Percentiles rank a stretch among this genome's conserved stretches.
Evolutionary conservation across 2,329 filamentous ascomycete genomes (phyloP).

Genomic region (Colletotrichum filicis): DNA sequence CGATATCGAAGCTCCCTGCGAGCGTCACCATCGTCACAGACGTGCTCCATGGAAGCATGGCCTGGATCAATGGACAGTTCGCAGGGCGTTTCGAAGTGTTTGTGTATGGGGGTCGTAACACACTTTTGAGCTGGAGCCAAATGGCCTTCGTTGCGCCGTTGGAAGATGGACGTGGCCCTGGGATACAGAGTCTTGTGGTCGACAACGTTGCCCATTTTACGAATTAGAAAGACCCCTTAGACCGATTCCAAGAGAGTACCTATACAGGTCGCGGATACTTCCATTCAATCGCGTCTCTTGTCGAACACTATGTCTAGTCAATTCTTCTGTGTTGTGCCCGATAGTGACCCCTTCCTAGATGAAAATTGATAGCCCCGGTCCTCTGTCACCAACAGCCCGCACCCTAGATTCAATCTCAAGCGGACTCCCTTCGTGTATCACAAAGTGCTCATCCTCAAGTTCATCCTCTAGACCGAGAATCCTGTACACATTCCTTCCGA

Average conservation of each 20-base stretch:
- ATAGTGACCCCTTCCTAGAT: too few species aligned
- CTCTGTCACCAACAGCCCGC: constrained; percentile 60
- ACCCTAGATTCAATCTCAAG: constrained; percentile 68
- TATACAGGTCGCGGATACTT: too few species aligned
- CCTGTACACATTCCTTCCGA: constrained; percentile 66
- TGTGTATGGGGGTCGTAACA: constrained; percentile 63
- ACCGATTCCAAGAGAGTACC: too few species aligned
- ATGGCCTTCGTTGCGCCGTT: constrained; percentile 67
- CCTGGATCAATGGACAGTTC: constrained; percentile 58
- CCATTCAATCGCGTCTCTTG: too few species aligned
- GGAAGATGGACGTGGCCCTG: constrained; percentile 36
- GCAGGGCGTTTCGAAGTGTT: constrained; percentile 64
- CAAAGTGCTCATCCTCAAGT: constrained; percentile 52
- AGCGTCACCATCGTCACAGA: constrained; percentile 56
- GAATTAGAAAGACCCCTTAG: background rate
- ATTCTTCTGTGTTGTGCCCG: background rate
- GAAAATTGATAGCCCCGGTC: background rate
- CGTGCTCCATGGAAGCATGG: constrained; percentile 56
- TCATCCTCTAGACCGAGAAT: constrained; percentile 61
- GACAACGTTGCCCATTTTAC: background rate
- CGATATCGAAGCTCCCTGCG: constrained; percentile 43
- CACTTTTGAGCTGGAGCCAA: constrained; percentile 63
- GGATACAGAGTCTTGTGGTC: background rate
- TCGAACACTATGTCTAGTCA: too few species aligned
- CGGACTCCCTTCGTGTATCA: constrained; percentile 73